Evolutionary conservation across 805 yeast species (phyloP).

Genomic region (Candida easanensis): DNA sequence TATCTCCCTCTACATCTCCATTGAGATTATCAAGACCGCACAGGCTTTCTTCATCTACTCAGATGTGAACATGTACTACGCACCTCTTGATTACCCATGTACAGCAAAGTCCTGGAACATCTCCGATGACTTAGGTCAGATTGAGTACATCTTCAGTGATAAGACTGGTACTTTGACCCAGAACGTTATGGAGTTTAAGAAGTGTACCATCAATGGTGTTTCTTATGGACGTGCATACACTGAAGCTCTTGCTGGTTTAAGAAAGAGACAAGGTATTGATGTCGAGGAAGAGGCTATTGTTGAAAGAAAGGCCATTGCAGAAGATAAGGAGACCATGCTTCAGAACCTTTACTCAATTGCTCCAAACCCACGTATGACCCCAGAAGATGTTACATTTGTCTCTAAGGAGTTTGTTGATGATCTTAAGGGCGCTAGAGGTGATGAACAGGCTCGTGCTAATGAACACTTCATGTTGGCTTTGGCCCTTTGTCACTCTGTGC

Average conservation of each 20-base stretch:
- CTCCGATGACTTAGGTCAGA: constrained; percentile 83
- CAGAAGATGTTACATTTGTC: constrained; percentile 66
- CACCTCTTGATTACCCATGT: constrained; percentile 71
- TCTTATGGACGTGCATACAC: constrained; percentile 80
- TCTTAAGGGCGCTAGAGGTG: constrained; percentile 49
- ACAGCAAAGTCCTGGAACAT: constrained; percentile 84
- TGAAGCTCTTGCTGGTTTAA: constrained; percentile 76
- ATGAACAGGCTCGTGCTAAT: constrained; percentile 51
- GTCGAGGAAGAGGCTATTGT: constrained; percentile 55
- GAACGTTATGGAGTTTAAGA: constrained; percentile 82
- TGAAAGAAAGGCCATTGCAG: constrained; percentile 52
- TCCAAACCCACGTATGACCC: constrained; percentile 39
- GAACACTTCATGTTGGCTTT: constrained; percentile 76
- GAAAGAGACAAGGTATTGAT: constrained; percentile 76
- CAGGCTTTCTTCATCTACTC: constrained; percentile 80
- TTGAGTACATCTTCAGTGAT: constrained; percentile 81
- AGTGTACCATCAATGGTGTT: constrained; percentile 71
- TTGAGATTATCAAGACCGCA: constrained; percentile 78
- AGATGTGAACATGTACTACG: constrained; percentile 70
- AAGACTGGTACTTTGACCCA: constrained; percentile 85
- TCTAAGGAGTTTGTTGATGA: constrained; percentile 67
- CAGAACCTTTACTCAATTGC: constrained; percentile 38
- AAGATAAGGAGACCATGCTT: constrained; percentile 62
- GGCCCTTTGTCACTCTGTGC: constrained; percentile 77
- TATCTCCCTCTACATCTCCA: constrained; percentile 75